phyloP scores from a whole-genome alignment of 1,284 basidiomycete genomes.

The Ustilago esculenta region DNA sequence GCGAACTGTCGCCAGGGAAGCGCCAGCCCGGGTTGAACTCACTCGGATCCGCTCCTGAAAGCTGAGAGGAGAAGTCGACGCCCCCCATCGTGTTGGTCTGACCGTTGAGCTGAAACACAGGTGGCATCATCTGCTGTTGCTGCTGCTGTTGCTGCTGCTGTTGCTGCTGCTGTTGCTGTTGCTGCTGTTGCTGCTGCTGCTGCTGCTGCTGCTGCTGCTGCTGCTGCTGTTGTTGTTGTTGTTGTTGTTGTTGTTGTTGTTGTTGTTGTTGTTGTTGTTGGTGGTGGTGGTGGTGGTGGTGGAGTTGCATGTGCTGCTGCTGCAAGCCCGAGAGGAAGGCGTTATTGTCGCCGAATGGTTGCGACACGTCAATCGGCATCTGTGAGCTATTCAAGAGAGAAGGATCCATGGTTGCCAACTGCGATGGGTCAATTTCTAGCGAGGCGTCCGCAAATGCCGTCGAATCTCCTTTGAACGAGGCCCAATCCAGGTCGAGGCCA shows the following conservation, averaged over 20 bases:
- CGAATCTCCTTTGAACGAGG: slow-evolving; percentile 17
- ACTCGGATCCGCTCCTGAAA: slow-evolving; percentile 8
- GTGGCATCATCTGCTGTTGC: slow-evolving; percentile 25
- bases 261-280: slow-evolving; percentile 12
- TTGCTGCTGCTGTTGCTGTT: slow-evolving; percentile 6
- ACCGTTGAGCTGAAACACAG: slow-evolving; percentile 35
- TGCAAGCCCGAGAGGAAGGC: slow-evolving; percentile 15
- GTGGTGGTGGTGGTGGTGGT: too few relatives aligned
- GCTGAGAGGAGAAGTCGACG: slow-evolving; percentile 16
- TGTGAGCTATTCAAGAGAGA: slow-evolving; percentile 25
- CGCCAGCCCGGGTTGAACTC: slow-evolving; percentile 44
- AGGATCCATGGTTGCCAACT: slow-evolving; percentile 41
- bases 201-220: slow-evolving; percentile 16
- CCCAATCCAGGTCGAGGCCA: slow-evolving; percentile 24
- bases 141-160: slow-evolving; percentile 17
- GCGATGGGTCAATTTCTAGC: slow-evolving; percentile 15
- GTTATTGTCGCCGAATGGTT: slow-evolving; percentile 5
- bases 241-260: neutral
- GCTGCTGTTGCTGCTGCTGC: slow-evolving; percentile 4
- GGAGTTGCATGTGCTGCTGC: slow-evolving; percentile 13
- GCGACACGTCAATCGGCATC: slow-evolving; percentile 10
- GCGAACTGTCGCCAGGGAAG: slow-evolving; percentile 23
- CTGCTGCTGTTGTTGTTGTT: slow-evolving; percentile 13
- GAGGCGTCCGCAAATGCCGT: neutral
- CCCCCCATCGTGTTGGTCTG: slow-evolving; percentile 22